Evolutionary conservation across 345 rosid species (phyloP).

Genomic region (Gynandropsis gynandra): DNA sequence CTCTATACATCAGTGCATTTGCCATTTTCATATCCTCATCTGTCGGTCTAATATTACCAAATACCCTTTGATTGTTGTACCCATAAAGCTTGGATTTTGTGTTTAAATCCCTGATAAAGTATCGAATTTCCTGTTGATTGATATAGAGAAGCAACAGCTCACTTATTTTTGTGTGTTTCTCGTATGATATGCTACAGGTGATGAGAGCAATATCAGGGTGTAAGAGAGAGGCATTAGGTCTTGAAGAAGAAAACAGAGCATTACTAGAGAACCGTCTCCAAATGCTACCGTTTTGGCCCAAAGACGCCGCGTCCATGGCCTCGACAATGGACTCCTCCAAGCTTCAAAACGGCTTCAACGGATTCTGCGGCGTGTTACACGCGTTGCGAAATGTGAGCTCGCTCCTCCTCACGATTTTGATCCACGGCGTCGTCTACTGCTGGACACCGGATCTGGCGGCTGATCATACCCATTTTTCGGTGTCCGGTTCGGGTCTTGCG

Average conservation of each 20-base stretch:
- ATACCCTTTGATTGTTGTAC: too few relatives aligned
- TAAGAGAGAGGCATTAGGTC: conserved; percentile 72
- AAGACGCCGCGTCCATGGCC: conserved; percentile 37
- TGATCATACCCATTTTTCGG: conserved; percentile 22
- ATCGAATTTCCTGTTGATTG: conserved; percentile 21
- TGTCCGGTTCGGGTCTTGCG: conserved; percentile 43
- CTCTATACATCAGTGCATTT: too few relatives aligned
- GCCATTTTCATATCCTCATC: too few relatives aligned
- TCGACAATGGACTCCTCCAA: conserved; percentile 27
- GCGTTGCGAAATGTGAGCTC: conserved; percentile 69
- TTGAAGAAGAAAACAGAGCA: conserved; percentile 82
- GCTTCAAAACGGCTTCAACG: conserved; percentile 52
- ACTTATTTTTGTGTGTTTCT: background rate
- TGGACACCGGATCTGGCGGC: conserved; percentile 35
- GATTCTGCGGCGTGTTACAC: conserved; percentile 72
- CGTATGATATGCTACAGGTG: conserved; percentile 42
- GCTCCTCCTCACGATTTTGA: conserved; percentile 47
- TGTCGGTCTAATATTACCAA: too few relatives aligned
- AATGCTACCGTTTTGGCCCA: conserved; percentile 60
- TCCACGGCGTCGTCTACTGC: conserved; percentile 55
- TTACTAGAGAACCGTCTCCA: conserved; percentile 70
- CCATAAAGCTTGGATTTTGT: too few relatives aligned
- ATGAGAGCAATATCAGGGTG: conserved; percentile 68
- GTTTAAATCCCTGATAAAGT: too few relatives aligned
- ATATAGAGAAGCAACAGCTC: background rate